Conservation (phyloP, 1,139 yeast species). For the Candida smagusa region DNA sequence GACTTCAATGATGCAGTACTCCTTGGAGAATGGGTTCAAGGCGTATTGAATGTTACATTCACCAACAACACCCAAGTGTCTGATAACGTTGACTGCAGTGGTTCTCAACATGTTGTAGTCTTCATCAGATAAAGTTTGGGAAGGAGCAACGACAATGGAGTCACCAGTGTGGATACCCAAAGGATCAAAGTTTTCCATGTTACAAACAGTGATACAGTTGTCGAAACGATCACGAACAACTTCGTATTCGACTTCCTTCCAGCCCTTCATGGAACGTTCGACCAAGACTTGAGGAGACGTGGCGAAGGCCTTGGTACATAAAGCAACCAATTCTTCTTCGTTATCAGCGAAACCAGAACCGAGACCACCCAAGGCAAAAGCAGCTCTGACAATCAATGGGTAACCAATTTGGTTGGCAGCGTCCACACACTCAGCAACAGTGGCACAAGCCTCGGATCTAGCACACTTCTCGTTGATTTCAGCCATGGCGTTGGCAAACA, state of each 20-base stretch:
- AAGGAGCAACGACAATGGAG: conserved; percentile 97
- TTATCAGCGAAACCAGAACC: conserved; percentile 98
- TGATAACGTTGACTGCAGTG: conserved; percentile 93
- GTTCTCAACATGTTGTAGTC: conserved; percentile 98
- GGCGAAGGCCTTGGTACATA: conserved; percentile 91
- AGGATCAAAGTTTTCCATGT: conserved; percentile 99
- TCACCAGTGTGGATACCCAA: conserved; percentile 99
- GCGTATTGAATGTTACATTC: conserved; percentile 99
- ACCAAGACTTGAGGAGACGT: conserved; percentile 94
- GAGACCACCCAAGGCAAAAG: conserved; percentile 94
- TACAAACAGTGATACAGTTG: conserved; percentile 98
- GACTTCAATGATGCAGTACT: conserved; percentile 96
- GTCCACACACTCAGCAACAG: conserved; percentile 72
- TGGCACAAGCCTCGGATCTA: conserved; percentile 79
- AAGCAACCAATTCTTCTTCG: conserved; percentile 74
- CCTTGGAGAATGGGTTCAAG: conserved; percentile 88
- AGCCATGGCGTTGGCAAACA: conserved; percentile 91
- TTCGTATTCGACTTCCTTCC: conserved; percentile 99
- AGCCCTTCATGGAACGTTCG: conserved; percentile 96
- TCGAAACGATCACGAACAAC: conserved; percentile 97
- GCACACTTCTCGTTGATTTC: conserved; percentile 96
- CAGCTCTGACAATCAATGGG: conserved; percentile 97
- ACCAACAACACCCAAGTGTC: conserved; percentile 98
- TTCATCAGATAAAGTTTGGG: conserved; percentile 95
- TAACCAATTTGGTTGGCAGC: conserved; percentile 89